A percentile compares a stretch with the other conserved stretches of the same genome.
Evolutionary conservation across 2,329 filamentous ascomycete genomes (phyloP).

Genomic region (Elsinoe necatrix): DNA sequence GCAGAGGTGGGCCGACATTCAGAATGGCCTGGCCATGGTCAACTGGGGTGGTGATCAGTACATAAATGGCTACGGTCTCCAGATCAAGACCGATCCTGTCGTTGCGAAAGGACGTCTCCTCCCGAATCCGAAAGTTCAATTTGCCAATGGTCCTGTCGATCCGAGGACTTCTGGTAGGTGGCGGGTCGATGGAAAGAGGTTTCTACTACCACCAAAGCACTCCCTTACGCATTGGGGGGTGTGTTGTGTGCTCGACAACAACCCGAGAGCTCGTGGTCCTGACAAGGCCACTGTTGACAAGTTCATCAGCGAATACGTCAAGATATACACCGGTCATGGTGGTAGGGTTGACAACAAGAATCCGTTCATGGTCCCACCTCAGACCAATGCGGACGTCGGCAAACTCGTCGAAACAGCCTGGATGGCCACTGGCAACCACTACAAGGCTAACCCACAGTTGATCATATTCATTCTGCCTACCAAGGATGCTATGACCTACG

Average conservation of each 20-base stretch:
- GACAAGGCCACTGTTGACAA: slow-evolving; percentile 39
- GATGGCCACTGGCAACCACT: slow-evolving; percentile 46
- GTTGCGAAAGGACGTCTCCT: slow-evolving; percentile 60
- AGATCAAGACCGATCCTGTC: slow-evolving; percentile 57
- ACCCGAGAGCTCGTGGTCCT: slow-evolving; percentile 33
- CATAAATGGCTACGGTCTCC: slow-evolving; percentile 64
- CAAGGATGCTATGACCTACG: slow-evolving; percentile 65
- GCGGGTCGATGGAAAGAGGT: slow-evolving; percentile 78
- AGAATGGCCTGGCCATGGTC: slow-evolving; percentile 57
- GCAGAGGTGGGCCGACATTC: slow-evolving; percentile 60
- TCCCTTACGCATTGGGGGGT: slow-evolving; percentile 69
- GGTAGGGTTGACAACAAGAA: slow-evolving; percentile 44
- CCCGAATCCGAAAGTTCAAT: slow-evolving; percentile 61
- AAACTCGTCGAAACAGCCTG: slow-evolving; percentile 38
- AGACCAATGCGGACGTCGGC: slow-evolving; percentile 24
- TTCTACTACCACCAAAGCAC: slow-evolving; percentile 54
- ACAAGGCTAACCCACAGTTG: slow-evolving; percentile 58
- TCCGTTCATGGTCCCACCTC: slow-evolving; percentile 36
- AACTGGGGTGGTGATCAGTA: slow-evolving; percentile 62
- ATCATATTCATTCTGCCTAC: slow-evolving; percentile 69
- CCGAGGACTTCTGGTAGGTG: slow-evolving; percentile 67
- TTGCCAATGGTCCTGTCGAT: slow-evolving; percentile 45
- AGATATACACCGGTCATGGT: slow-evolving; percentile 54
- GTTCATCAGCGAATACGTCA: slow-evolving; percentile 54
- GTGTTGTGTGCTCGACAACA: slow-evolving; percentile 52